Percentiles rank a stretch among this genome's conserved stretches.
Evolutionary conservation across 2,329 filamentous ascomycete species (phyloP).

Genomic region (Chrysosporium keratinophilum): DNA sequence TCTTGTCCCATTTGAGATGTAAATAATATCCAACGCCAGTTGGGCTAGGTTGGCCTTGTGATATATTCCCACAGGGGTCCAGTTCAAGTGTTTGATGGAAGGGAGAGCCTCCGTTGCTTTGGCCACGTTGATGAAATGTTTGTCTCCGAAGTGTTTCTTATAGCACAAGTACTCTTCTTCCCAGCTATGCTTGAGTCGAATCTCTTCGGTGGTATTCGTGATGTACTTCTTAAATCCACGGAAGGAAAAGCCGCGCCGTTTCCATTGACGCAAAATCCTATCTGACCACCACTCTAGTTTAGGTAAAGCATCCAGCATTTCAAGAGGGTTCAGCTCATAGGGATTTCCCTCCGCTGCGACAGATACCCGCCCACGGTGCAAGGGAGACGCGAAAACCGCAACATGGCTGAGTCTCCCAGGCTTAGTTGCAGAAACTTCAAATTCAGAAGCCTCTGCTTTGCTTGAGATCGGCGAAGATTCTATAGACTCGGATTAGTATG

Average conservation of each 20-base stretch:
- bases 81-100: slow-evolving; percentile 4
- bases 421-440: neutral
- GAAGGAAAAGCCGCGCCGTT: slow-evolving; percentile 11
- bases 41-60: slow-evolving; percentile 17
- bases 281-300: slow-evolving; percentile 12
- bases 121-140: slow-evolving; percentile 12
- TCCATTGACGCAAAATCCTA: slow-evolving; percentile 10
- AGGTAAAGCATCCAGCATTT: slow-evolving; percentile 15
- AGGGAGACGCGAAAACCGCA: neutral
- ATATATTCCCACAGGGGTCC: slow-evolving; percentile 8
- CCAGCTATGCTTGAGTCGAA: slow-evolving; percentile 7
- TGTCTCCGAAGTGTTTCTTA: slow-evolving; percentile 13
- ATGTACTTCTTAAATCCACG: slow-evolving; percentile 7
- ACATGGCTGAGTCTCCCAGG: neutral
- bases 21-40: slow-evolving; percentile 14
- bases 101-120: slow-evolving; percentile 8
- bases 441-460: neutral
- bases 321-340: slow-evolving; percentile 4
- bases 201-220: slow-evolving; percentile 3
- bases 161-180: slow-evolving; percentile 11
- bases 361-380: neutral
- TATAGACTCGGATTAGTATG: neutral
- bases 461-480: neutral
- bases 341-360: neutral
- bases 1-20: slow-evolving; percentile 3